Base-by-base conservation (phyloP, 2,329 filamentous ascomycete species). In the Endothia cerciana region DNA sequence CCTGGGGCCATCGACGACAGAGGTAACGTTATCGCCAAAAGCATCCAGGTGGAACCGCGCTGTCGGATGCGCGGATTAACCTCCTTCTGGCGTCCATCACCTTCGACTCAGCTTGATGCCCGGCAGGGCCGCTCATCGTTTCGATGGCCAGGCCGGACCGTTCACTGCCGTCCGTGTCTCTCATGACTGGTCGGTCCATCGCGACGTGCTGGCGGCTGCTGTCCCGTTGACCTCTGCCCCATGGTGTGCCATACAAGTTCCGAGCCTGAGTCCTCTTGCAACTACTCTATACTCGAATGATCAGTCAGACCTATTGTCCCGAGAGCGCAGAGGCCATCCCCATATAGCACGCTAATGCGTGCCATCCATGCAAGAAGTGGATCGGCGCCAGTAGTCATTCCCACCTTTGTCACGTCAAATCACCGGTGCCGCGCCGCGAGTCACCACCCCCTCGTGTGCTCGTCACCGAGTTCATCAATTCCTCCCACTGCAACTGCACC, bases 311-410 rank as follows among this genome's bases (percentile, higher is more conserved):
- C 47, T 28, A 49, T 49, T 11, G 47, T 28, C 47, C 47, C 55
- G 33, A 59, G 22, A 15, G 45, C 45, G 28, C 38, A 43, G 17
- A 60, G 30, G 25, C 25, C 25, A n/a, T n/a, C 38, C 38, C 22
- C 38, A 8, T 47, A 49, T 43, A 60, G 58, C 38, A 22, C 58
- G 58, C 58, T 60, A 60, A 60, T 49, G 58, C 58, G 58, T 47
- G 40, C 19, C 41, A 60, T 60, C 58, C 58, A 60, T 60, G 58
- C 58, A 38, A 36, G 41, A 33, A 49, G 58, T 60, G 58, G 58
- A 49, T 47, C 58, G 43, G 25, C 19, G 28, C 41, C 40, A 49
- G 41, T 60, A 6, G 43, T 36, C 19, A 30, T 60, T 60, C 58
- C 41, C 58, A 47, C 40, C 58, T 60, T 36, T 51, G 58, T 49